Evolutionary conservation across 768 basidiomycete genomes (phyloP), one percentile per base, ranked within the genome.

Genomic region (Baorangia bicolor): DNA sequence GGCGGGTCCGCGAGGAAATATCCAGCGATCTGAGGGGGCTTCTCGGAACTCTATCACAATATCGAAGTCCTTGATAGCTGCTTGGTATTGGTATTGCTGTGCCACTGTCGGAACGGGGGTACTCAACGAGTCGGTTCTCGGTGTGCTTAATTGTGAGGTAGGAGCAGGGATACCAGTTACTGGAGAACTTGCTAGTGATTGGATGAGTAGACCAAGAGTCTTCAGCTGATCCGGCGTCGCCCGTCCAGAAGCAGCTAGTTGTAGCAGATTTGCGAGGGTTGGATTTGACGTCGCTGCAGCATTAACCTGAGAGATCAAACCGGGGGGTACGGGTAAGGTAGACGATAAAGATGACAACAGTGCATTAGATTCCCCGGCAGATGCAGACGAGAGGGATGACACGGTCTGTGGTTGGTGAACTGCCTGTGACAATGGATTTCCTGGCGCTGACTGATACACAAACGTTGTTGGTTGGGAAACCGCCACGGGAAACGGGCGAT

Each of bases 1-100:
- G 9, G 78, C 78, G 6, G 78, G 74, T 21, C 81, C 83, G 31
- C 87, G 81, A 49, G 90, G 88, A 51, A 92, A 75, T 7, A 87
- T 61, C 81, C 83, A 86, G n/a, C 84, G 80, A 44, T 89, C 87
- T 40, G 75, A 74, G 3, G 82, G 76, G 5, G 74, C 71, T 63
- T 91, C 90, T 47, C 77, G 73, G 59, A 89, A 91, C 63, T 89
- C 87, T 49, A 92, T 64, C 23, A 91, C 81, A 2, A 92, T 65
- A 65, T 92, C 90, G 62, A 85, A 88, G n/a, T 82, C 80, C 63
- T 80, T 85, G 33, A 77, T 65, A 18, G 80, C 65, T 28, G 58
- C 23, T 53, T 63, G 67, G 38, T 61, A 61, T 40, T 62, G 68
- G 56, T 59, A 67, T 53, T 59, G 69, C 14, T 63, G 57, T 20